These are phyloP conservation scores for Chlorella sorokiniana DNA, from an alignment of 139 green algal species.

Conservation along the genomic window DNA sequence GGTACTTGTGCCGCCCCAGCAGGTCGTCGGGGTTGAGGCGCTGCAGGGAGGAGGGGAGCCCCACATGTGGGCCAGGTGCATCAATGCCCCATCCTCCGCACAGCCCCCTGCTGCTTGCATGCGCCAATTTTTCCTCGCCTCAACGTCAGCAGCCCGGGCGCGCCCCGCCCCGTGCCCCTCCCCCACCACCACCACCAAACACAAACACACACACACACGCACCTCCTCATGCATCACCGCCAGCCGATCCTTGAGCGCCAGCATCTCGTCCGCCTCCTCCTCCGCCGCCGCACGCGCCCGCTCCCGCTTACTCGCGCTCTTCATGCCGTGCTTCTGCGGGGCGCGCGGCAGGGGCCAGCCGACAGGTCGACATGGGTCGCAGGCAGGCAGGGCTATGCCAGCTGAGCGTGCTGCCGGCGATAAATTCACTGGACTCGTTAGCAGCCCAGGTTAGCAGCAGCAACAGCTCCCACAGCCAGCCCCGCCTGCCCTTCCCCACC, in stretches of 20 bases:
- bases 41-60: constrained; percentile 39
- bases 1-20: constrained; percentile 57
- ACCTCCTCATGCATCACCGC: constrained; percentile 27
- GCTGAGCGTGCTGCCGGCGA: background rate
- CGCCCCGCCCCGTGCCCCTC: background rate
- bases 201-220: background rate
- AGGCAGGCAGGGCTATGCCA: background rate
- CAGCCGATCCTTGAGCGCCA: constrained; percentile 53
- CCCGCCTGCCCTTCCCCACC: background rate
- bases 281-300: constrained; percentile 62
- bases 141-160: too few relatives aligned
- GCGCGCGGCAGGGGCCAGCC: too few relatives aligned
- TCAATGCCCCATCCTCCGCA: too few relatives aligned
- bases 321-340: constrained; percentile 79
- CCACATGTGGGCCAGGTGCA: background rate
- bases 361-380: background rate
- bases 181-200: background rate
- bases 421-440: too few relatives aligned
- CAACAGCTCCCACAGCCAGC: background rate
- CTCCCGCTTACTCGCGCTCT: constrained; percentile 60
- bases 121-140: too few relatives aligned
- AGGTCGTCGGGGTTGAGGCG: constrained; percentile 68
- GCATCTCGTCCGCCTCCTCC: constrained; percentile 77
- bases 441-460: too few relatives aligned
- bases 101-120: too few relatives aligned